A percentile compares a stretch with the other conserved stretches of the same genome.
Conservation (phyloP, 768 basidiomycete genomes). For the Galerina marginata region DNA sequence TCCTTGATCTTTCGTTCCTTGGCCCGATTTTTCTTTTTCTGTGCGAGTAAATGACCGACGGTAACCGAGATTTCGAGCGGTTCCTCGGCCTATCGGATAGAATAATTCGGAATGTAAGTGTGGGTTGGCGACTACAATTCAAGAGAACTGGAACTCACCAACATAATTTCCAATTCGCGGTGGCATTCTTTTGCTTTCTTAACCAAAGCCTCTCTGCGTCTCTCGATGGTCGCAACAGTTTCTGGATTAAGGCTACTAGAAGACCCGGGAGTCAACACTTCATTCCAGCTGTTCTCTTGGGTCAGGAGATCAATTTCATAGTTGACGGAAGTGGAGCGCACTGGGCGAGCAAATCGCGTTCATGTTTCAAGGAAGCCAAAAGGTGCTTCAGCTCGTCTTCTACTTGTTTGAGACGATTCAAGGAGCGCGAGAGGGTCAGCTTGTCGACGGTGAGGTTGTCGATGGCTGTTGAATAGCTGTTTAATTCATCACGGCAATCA, state of each 20-base stretch:
- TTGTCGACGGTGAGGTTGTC: slow-evolving; percentile 37
- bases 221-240: slow-evolving; percentile 37
- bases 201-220: slow-evolving; percentile 44
- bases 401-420: slow-evolving; percentile 37
- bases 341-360: slow-evolving; percentile 43
- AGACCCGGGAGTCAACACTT: slow-evolving; percentile 29
- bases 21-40: slow-evolving; percentile 42
- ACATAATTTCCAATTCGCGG: slow-evolving; percentile 39
- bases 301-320: neutral
- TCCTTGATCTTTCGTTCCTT: slow-evolving; percentile 44
- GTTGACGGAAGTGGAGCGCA: slow-evolving; percentile 20
- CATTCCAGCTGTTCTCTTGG: slow-evolving; percentile 40
- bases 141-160: slow-evolving; percentile 27
- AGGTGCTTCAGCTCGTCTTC: slow-evolving; percentile 44
- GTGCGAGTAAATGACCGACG: slow-evolving; percentile 42
- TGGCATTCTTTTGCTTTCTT: slow-evolving; percentile 55
- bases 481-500: neutral
- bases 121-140: too few species aligned
- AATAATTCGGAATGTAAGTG: neutral
- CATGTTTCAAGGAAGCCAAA: slow-evolving; percentile 38
- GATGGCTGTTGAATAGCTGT: slow-evolving; percentile 46
- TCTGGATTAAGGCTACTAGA: slow-evolving; percentile 25
- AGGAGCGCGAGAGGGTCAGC: slow-evolving; percentile 34
- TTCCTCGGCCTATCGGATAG: slow-evolving; percentile 27
- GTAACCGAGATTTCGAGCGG: slow-evolving; percentile 37